A percentile compares a stretch with the other conserved stretches of the same genome.
Evolutionary conservation across 345 rosid genomes (phyloP).

Genomic region (Moricandia moricandioides): DNA sequence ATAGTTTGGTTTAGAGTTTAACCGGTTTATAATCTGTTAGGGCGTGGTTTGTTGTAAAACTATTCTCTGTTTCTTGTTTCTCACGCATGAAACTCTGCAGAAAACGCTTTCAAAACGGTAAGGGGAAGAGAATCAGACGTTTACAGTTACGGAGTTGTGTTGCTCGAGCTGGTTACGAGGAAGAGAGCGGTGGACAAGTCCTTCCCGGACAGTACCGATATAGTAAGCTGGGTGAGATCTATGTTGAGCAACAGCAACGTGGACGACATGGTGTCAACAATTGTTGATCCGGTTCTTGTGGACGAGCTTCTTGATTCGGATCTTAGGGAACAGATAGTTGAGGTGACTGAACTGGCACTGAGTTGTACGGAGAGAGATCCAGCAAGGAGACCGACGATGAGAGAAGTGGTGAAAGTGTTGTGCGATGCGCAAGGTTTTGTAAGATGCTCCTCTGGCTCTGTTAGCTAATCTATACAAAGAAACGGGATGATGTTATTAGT

Average conservation of each 20-base stretch:
- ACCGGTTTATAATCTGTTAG: constrained; percentile 9
- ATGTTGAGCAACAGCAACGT: constrained; percentile 35
- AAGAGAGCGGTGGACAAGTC: constrained; percentile 51
- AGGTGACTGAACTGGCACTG: constrained; percentile 50
- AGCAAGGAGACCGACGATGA: constrained; percentile 59
- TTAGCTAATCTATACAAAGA: neutral
- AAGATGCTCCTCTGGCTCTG: constrained; percentile 25
- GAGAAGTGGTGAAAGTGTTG: constrained; percentile 61
- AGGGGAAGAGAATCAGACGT: constrained; percentile 65
- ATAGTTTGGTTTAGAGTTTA: neutral
- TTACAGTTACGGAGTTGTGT: constrained; percentile 67
- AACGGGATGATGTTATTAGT: neutral
- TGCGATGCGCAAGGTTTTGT: constrained; percentile 27
- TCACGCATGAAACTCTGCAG: constrained; percentile 36
- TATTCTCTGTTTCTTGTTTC: neutral
- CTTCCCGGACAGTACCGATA: constrained; percentile 36
- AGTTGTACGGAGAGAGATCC: constrained; percentile 65
- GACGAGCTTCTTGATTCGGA: constrained; percentile 51
- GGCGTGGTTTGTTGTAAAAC: neutral
- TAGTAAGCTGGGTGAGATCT: constrained; percentile 53
- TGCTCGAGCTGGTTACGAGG: constrained; percentile 61
- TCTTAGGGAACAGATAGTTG: constrained; percentile 51
- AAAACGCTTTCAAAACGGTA: constrained; percentile 51
- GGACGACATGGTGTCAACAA: constrained; percentile 34
- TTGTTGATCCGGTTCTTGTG: constrained; percentile 46